These are phyloP conservation scores for Arthrobotrys sinensis DNA, from an alignment of 2,329 filamentous ascomycete species.

Conservation along the genomic window DNA sequence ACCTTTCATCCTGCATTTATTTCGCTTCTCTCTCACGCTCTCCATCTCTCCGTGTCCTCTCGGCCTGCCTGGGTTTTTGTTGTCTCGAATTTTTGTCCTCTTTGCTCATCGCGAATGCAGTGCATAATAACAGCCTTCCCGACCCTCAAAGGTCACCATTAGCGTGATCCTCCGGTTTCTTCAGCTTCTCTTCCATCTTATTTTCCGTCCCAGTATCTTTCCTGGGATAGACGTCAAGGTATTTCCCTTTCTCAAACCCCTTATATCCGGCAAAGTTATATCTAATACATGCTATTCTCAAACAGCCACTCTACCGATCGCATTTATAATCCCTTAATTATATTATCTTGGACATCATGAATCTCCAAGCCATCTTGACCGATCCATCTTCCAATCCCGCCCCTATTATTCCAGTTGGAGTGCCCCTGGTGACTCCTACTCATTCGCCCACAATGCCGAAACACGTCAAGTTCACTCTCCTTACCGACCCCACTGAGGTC, in stretches of 20 bases:
- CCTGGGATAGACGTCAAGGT: slow-evolving; percentile 44
- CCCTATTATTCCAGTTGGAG: slow-evolving; percentile 29
- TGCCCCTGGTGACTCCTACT: slow-evolving; percentile 59
- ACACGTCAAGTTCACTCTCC: slow-evolving; percentile 63
- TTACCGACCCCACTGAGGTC: slow-evolving; percentile 61
- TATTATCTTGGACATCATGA: slow-evolving; percentile 61
- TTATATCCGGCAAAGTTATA: slow-evolving; percentile 18
- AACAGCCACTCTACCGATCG: slow-evolving; percentile 56
- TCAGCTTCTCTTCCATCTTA: slow-evolving; percentile 32
- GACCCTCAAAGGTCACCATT: slow-evolving; percentile 55
- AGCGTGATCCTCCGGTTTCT: slow-evolving; percentile 53
- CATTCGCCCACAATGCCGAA: slow-evolving; percentile 63
- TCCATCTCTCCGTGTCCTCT: slow-evolving; percentile 31
- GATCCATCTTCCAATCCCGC: slow-evolving; percentile 58
- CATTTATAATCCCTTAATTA: slow-evolving; percentile 39
- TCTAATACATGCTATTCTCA: slow-evolving; percentile 14
- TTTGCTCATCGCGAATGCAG: slow-evolving; percentile 61
- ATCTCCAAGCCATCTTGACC: slow-evolving; percentile 63
- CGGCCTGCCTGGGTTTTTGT: slow-evolving; percentile 21
- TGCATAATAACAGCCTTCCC: slow-evolving; percentile 54
- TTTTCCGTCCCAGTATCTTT: slow-evolving; percentile 20
- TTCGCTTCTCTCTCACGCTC: slow-evolving; percentile 26
- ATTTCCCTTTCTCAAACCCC: background rate
- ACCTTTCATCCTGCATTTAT: slow-evolving; percentile 25
- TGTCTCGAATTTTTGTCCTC: slow-evolving; percentile 31